phyloP scores from a whole-genome alignment of 2,329 filamentous ascomycete species.

The Talaromyces sp. region DNA sequence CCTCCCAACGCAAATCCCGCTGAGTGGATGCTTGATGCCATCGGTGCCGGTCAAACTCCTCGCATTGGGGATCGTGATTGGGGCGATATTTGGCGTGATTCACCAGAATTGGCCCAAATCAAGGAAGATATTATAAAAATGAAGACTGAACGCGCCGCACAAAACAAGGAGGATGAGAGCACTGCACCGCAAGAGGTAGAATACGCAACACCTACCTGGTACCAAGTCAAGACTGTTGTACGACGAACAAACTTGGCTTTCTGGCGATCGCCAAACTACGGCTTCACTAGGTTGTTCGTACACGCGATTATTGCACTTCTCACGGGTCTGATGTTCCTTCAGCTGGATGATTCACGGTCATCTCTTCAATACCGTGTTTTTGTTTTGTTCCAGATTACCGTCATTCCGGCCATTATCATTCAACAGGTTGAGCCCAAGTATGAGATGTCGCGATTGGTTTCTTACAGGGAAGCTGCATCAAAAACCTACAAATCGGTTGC shows the following conservation, averaged over 20 bases:
- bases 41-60: constrained; percentile 70
- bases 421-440: constrained; percentile 82
- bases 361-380: constrained; percentile 84
- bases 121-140: constrained; percentile 66
- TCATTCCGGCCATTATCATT: constrained; percentile 78
- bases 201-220: constrained; percentile 74
- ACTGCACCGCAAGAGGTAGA: constrained; percentile 61
- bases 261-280: constrained; percentile 85
- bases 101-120: constrained; percentile 63
- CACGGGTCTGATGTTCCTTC: constrained; percentile 74
- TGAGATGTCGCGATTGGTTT: constrained; percentile 73
- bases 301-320: constrained; percentile 75
- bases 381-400: constrained; percentile 81
- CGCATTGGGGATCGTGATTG: constrained; percentile 73
- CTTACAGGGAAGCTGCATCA: constrained; percentile 78
- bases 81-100: constrained; percentile 74
- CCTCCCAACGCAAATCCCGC: constrained; percentile 52
- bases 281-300: constrained; percentile 82
- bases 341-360: constrained; percentile 70
- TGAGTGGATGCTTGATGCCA: constrained; percentile 54
- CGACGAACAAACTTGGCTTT: constrained; percentile 71
- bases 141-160: constrained; percentile 58
- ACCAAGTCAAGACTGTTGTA: constrained; percentile 75
- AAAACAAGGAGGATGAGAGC: constrained; percentile 38
- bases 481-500: constrained; percentile 83